Base-by-base conservation (phyloP, 1,139 yeast species). In the Ogataea hybrid region DNA sequence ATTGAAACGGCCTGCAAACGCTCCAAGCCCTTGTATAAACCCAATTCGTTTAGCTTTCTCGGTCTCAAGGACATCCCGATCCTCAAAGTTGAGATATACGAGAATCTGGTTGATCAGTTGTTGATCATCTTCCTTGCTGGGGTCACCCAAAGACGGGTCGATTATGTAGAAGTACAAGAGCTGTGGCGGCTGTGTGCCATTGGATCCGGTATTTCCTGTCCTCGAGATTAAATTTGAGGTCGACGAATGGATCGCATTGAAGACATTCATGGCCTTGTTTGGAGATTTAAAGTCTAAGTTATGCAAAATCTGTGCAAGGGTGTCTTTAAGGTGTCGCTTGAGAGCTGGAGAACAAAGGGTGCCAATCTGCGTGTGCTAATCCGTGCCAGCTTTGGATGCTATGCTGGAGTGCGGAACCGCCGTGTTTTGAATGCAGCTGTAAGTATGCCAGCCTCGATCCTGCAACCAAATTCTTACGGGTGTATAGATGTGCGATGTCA, bases 41-140 rank as follows among this genome's bases (percentile, higher is more conserved):
- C 65, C 64, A 9, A 58, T 35, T 27, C 52, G 50, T 38, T 53
- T 54, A 12, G 56, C 47, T 29, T 51, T 52, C 32, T 58, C 60
- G 30, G 48, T 37, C 32, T 50, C 56, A 1, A 52, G 22, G 17
- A 48, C 37, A 9, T 40, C 43, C 11, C 50, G 37, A 10, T 41
- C 44, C 25, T 49, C 57, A 37, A 56, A 54, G 37, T 40, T 42
- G 16, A 56, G 15, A 46, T 49, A 57, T 4, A 43, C 38, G 3
- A 56, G 32, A 12, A 56, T 45, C 42, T 55, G 56, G 23, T 48
- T 23, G 18, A 41, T 28, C n/a, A 50, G 41, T 4, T 42, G 35
- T 11, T 46, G 51, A 25, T 37, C 42, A n/a, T 45, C 49, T 21
- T 54, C 57, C 7, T 49, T 41, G 16, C 29, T 27, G 11, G 37